Conservation (phyloP, 2,329 filamentous ascomycete species). For the Podosphaera fusca region DNA sequence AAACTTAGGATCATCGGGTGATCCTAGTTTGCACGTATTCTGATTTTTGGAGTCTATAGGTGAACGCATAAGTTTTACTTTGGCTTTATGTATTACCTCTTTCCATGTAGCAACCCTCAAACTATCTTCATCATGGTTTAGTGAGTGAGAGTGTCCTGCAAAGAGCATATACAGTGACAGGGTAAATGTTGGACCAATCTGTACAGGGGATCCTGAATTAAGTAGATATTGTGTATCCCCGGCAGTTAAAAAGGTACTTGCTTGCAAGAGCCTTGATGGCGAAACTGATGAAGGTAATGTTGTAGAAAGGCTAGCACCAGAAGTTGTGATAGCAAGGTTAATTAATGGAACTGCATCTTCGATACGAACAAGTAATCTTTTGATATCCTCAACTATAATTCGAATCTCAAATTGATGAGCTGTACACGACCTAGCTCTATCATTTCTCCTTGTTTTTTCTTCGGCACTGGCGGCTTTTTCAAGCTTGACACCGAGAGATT, state of each 20-base stretch:
- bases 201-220: conserved; percentile 37
- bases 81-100: conserved; percentile 84
- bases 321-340: conserved; percentile 83
- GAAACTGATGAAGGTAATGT: conserved; percentile 64
- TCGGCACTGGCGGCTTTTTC: conserved; percentile 43
- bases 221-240: conserved; percentile 66
- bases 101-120: conserved; percentile 50
- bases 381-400: conserved; percentile 52
- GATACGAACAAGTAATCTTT: conserved; percentile 49
- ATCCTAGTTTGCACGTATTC: no score
- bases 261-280: conserved; percentile 73
- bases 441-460: conserved; percentile 24
- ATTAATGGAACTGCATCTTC: conserved; percentile 81
- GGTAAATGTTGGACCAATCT: conserved; percentile 71
- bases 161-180: conserved; percentile 93
- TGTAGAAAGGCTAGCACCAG: conserved; percentile 66
- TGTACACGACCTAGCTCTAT: conserved; percentile 25
- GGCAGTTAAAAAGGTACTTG: conserved; percentile 71
- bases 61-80: conserved; percentile 38
- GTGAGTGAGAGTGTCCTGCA: conserved; percentile 41
- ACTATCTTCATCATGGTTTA: conserved; percentile 15
- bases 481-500: conserved; percentile 52
- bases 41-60: conserved; percentile 6
- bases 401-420: conserved; percentile 41
- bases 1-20: not conserved